Base-by-base conservation (phyloP, 768 basidiomycete genomes). In the Mycena pura region DNA sequence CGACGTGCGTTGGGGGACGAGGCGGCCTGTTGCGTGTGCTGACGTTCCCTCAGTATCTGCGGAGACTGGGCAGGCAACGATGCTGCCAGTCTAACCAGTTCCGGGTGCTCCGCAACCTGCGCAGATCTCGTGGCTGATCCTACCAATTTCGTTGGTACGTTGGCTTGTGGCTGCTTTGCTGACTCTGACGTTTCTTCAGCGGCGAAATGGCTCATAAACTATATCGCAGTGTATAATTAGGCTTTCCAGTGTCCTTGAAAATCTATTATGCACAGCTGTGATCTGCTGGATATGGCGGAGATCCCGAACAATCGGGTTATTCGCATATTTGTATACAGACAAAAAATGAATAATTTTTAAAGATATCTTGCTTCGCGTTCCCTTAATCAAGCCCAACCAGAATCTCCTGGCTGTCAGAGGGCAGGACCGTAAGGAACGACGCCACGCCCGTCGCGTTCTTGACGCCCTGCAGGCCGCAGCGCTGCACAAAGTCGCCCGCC, bases 151-250 rank as follows among this genome's bases (percentile, higher is more conserved):
- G 66, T 57, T 15, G 59, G 82, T 83, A 65, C 67, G 78, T 71
- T n/a, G 5, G 15, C 17, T 0, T 54, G 46, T 50, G 22, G 43
- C 51, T 48, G 21, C 5, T 32, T 21, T 11, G 44, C n/a, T 22
- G 9, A 4, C 51, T 22, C 55, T 31, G 19, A 57, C 40, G 27
- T 13, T 43, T 14, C 3, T 43, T 6, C 57, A 83, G 82, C 74
- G 61, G 82, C 82, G 3, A 67, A 77, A 66, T 84, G 82, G 82
- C 69, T 73, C 49, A 74, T 84, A 71, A 79, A 81, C 63, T 80
- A 76, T 59, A 70, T 84, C 28, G 75, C 76, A 17, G 76, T 81
- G 45, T 46, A 56, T 25, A 34, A 46, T 38, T 46, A 46, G 31
- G 21, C n/a, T 19, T 40, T 28, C 27, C 21, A 15, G 28, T n/a